A percentile compares a stretch with the other conserved stretches of the same genome.
Conservation (phyloP, 2,329 filamentous ascomycete genomes). For the Verticillium zaregamsianum region DNA sequence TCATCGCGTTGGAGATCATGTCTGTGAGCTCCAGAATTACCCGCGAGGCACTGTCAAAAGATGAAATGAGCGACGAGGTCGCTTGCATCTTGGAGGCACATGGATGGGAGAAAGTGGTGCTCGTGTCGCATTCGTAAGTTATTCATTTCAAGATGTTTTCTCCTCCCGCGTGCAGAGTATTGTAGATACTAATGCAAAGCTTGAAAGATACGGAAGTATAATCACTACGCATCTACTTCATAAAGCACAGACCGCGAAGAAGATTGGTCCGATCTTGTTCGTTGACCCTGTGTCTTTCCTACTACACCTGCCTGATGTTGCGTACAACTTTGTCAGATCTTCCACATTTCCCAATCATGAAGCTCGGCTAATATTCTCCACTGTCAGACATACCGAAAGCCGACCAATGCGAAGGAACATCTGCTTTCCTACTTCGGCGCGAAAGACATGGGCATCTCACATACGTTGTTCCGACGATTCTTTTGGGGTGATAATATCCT, state of each 20-base stretch:
- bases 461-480: conserved; percentile 61
- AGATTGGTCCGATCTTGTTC: conserved; percentile 44
- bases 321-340: conserved; percentile 57
- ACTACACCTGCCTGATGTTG: conserved; percentile 65
- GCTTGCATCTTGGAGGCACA: conserved; percentile 53
- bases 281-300: conserved; percentile 63
- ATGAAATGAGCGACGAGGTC: conserved; percentile 54
- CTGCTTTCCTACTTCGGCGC: conserved; percentile 68
- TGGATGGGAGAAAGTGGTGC: conserved; percentile 52
- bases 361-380: not conserved
- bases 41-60: conserved; percentile 41
- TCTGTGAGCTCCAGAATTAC: conserved; percentile 62
- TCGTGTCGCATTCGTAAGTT: conserved; percentile 50
- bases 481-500: conserved; percentile 69
- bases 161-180: not conserved
- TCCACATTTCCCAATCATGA: not conserved
- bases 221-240: conserved; percentile 59
- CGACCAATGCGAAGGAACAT: conserved; percentile 60
- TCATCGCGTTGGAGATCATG: conserved; percentile 63
- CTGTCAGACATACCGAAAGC: conserved; percentile 38
- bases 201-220: conserved; percentile 51
- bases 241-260: conserved; percentile 38
- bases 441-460: conserved; percentile 62
- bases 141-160: not conserved
- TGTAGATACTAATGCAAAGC: not conserved